A percentile compares a stretch with the other conserved stretches of the same genome.
phyloP scores from a whole-genome alignment of 192 early-diverging fungal genomes.

The Mortierella antarctica region DNA sequence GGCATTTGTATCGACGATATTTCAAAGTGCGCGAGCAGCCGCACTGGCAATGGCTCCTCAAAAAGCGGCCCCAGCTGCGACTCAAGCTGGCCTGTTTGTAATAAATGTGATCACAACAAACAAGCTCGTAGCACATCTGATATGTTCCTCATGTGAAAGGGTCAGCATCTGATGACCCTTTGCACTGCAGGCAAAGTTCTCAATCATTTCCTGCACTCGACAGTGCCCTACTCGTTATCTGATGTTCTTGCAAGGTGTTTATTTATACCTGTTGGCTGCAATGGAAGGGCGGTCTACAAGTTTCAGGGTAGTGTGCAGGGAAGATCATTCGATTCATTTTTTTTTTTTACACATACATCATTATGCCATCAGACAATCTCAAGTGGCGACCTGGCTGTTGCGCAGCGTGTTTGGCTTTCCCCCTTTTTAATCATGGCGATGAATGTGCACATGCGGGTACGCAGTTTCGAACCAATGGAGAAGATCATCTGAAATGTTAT shows the following conservation, averaged over 20 bases:
- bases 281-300: not conserved
- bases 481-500: slow-evolving; percentile 35
- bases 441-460: slow-evolving; percentile 22
- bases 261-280: not conserved
- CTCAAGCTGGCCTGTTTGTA: no score
- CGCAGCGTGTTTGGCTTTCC: not conserved
- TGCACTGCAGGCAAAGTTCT: not conserved
- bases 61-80: no score
- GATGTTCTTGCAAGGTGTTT: not conserved
- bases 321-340: not conserved
- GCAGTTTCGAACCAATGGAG: slow-evolving; percentile 14
- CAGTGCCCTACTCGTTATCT: no score
- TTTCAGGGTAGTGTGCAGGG: not conserved
- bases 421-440: slow-evolving; percentile 19
- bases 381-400: not conserved
- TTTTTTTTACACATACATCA: not conserved
- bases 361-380: not conserved
- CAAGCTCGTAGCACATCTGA: no score
- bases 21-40: no score
- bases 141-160: no score
- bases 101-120: no score
- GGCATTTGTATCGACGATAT: no score
- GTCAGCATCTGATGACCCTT: no score
- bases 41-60: no score
- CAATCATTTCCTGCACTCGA: not conserved